Evolutionary conservation across 257 asterid species (phyloP).

Genomic region (Paraleonurus japonicus): DNA sequence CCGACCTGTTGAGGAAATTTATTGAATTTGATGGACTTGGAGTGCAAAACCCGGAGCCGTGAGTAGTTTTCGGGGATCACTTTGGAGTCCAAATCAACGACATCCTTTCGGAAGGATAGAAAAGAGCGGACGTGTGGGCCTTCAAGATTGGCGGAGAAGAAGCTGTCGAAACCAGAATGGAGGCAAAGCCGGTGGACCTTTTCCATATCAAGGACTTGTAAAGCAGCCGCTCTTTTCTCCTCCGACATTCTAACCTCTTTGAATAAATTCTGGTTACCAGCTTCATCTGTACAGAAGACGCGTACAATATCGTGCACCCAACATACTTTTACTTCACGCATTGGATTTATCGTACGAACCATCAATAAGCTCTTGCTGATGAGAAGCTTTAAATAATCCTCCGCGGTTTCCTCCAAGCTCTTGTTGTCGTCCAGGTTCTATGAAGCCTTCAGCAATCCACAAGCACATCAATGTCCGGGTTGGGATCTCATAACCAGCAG

Average conservation of each 20-base stretch:
- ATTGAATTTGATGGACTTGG: slow-evolving; percentile 29
- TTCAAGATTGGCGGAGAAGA: slow-evolving; percentile 3
- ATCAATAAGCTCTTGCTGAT: slow-evolving; percentile 42
- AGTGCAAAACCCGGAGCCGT: slow-evolving; percentile 37
- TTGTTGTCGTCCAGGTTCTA: not conserved
- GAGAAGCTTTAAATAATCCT: slow-evolving; percentile 30
- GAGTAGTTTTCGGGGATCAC: slow-evolving; percentile 25
- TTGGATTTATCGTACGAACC: slow-evolving; percentile 29
- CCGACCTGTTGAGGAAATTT: slow-evolving; percentile 23
- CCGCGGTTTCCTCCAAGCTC: slow-evolving; percentile 42
- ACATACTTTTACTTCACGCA: slow-evolving; percentile 40
- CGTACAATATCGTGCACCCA: slow-evolving; percentile 40
- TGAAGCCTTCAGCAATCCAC: slow-evolving; percentile 60
- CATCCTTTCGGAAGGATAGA: slow-evolving; percentile 9
- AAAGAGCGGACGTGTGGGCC: slow-evolving; percentile 40
- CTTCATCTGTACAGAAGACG: slow-evolving; percentile 39
- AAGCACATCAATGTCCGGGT: slow-evolving; percentile 31
- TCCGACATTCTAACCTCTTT: slow-evolving; percentile 32
- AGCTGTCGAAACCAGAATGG: slow-evolving; percentile 23
- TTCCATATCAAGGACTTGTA: not conserved
- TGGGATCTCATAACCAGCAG: slow-evolving; percentile 30
- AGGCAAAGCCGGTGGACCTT: slow-evolving; percentile 36
- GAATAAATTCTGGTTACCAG: slow-evolving; percentile 32
- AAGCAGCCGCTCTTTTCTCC: slow-evolving; percentile 4
- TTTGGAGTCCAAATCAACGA: not conserved